A percentile compares a stretch with the other conserved stretches of the same genome.
Evolutionary conservation across 2,329 filamentous ascomycete species (phyloP).

Genomic region (Pseudogymnoascus sp.): DNA sequence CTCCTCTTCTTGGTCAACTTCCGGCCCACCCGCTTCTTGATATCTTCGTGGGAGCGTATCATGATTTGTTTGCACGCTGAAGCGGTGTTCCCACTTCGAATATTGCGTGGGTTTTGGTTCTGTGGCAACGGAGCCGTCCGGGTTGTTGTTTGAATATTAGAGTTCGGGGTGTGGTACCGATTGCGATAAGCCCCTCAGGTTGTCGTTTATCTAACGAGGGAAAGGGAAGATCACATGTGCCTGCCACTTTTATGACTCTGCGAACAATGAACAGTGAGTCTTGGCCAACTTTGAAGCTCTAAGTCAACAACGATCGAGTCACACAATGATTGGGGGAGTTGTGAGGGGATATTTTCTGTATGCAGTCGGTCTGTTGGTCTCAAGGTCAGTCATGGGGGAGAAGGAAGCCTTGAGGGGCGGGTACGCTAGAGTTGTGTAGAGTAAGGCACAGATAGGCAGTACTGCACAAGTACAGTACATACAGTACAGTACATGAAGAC

Average conservation of each 20-base stretch:
- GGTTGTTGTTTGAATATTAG: conserved; percentile 5
- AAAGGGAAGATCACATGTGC: background rate
- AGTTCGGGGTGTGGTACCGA: background rate
- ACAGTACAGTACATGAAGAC: background rate
- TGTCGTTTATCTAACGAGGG: background rate
- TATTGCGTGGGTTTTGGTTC: background rate
- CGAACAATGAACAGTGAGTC: background rate
- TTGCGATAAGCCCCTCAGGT: conserved; percentile 9
- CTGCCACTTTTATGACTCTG: background rate
- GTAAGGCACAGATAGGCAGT: background rate
- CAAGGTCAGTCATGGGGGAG: background rate
- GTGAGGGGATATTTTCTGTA: too few relatives aligned
- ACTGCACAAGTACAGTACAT: background rate
- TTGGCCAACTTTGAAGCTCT: background rate
- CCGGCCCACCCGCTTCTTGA: conserved; percentile 35
- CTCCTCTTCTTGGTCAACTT: conserved; percentile 37
- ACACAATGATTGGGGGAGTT: background rate
- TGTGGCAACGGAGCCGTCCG: background rate
- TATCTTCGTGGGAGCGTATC: conserved; percentile 33
- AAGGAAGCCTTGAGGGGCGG: background rate
- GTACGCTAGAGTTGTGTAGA: background rate
- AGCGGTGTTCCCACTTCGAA: background rate
- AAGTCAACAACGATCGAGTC: background rate
- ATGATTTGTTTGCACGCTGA: conserved; percentile 13
- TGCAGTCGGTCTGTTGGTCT: background rate